These are phyloP conservation scores for Seiridium cupressi DNA, from an alignment of 2,329 filamentous ascomycete species.

Conservation along the genomic window DNA sequence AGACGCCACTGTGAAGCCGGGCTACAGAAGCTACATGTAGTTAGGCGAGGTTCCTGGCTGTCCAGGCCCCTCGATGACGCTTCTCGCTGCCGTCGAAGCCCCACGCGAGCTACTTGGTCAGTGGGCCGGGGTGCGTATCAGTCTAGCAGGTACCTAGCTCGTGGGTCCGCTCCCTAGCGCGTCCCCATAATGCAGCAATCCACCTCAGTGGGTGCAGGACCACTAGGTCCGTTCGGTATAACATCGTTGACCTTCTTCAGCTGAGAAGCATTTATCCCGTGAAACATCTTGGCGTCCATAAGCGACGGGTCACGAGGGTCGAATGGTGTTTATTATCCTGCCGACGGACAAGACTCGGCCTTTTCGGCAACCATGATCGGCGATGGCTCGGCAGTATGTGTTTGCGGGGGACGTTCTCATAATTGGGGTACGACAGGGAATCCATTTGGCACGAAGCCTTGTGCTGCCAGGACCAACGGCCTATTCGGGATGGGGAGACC, in stretches of 20 bases:
- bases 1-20: too few relatives aligned
- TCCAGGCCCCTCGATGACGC: constrained; percentile 1
- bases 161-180: background rate
- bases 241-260: background rate
- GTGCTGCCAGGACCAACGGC: background rate
- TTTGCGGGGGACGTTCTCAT: background rate
- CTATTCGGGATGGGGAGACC: background rate
- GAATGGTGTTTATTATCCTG: background rate
- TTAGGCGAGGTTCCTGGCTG: background rate
- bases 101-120: background rate
- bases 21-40: too few relatives aligned
- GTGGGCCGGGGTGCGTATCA: background rate
- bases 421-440: background rate
- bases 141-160: background rate
- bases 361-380: background rate
- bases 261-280: background rate
- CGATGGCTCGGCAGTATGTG: background rate
- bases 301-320: background rate
- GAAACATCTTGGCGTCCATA: background rate
- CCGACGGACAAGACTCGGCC: background rate
- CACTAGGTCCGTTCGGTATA: background rate
- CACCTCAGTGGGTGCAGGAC: background rate
- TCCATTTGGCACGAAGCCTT: background rate
- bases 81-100: background rate
- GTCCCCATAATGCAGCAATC: background rate